Evolutionary conservation across 2,329 filamentous ascomycete species (phyloP).

Genomic region (Fonsecaea multimorphosa): DNA sequence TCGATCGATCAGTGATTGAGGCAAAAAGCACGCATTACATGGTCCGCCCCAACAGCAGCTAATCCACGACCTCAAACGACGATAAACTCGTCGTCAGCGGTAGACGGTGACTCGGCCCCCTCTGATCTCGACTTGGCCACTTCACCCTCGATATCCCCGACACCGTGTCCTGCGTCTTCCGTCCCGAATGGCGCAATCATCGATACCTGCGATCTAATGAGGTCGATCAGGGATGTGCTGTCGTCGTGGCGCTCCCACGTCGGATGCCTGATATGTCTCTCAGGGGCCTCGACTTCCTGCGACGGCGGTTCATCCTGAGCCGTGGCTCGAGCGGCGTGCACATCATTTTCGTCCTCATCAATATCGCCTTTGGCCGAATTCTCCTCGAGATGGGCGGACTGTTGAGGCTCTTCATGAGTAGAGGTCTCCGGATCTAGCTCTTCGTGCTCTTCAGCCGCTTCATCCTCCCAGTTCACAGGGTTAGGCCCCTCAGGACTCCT

Average conservation of each 20-base stretch:
- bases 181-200: conserved; percentile 20
- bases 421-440: background rate
- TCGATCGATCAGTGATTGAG: conserved; percentile 34
- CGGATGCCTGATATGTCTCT: conserved; percentile 31
- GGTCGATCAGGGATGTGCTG: conserved; percentile 32
- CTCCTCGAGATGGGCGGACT: background rate
- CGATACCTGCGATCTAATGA: conserved; percentile 35
- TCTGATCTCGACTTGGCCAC: background rate
- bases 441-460: background rate
- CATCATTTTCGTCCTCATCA: background rate
- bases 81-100: conserved; percentile 27
- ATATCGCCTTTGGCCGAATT: background rate
- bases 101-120: background rate
- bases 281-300: conserved; percentile 14
- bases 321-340: background rate
- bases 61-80: conserved; percentile 11
- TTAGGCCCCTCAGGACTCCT: background rate
- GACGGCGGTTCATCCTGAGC: background rate
- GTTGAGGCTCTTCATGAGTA: background rate
- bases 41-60: background rate
- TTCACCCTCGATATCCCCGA: conserved; percentile 12
- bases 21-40: background rate
- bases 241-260: conserved; percentile 36
- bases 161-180: conserved; percentile 2
- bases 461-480: background rate